Conservation (phyloP, 805 yeast species). For the Vanderwaltozyma polyspora region DNA sequence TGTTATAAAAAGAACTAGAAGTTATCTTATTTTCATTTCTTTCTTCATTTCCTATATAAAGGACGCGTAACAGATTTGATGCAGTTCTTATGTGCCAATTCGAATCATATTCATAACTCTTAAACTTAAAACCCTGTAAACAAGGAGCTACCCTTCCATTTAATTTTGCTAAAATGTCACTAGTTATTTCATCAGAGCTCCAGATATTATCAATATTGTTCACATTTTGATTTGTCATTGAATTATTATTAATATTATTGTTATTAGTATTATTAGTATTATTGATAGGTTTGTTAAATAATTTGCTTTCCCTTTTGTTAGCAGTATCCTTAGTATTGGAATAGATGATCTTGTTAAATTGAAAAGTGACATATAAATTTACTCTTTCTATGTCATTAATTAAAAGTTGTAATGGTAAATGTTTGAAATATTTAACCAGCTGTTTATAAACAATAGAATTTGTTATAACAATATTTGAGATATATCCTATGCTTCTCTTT, state of each 20-base stretch:
- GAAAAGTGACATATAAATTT: slow-evolving; percentile 71
- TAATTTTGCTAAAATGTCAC: not conserved
- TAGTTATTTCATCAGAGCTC: not conserved
- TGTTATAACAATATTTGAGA: slow-evolving; percentile 32
- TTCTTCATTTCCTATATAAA: slow-evolving; percentile 40
- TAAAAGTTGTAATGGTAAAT: slow-evolving; percentile 32
- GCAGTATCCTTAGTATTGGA: not conserved
- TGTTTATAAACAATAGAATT: slow-evolving; percentile 1
- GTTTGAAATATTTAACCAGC: slow-evolving; percentile 8
- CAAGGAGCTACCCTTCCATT: not conserved
- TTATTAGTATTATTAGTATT: not conserved
- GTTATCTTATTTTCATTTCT: slow-evolving; percentile 22
- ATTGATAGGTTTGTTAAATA: not conserved
- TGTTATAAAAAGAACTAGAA: slow-evolving; percentile 47
- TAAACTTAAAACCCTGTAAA: slow-evolving; percentile 14
- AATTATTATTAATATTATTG: too few relatives aligned
- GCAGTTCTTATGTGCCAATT: slow-evolving; percentile 78
- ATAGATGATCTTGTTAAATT: slow-evolving; percentile 42
- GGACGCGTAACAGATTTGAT: slow-evolving; percentile 43
- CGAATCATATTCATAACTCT: slow-evolving; percentile 42
- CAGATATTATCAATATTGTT: not conserved
- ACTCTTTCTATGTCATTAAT: slow-evolving; percentile 48
- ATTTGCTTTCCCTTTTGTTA: not conserved
- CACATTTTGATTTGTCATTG: not conserved
- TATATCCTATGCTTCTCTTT: slow-evolving; percentile 56